Evolutionary conservation across 352 stramenopile genomes (phyloP).

Genomic region (Phytophthora niederhauseri): DNA sequence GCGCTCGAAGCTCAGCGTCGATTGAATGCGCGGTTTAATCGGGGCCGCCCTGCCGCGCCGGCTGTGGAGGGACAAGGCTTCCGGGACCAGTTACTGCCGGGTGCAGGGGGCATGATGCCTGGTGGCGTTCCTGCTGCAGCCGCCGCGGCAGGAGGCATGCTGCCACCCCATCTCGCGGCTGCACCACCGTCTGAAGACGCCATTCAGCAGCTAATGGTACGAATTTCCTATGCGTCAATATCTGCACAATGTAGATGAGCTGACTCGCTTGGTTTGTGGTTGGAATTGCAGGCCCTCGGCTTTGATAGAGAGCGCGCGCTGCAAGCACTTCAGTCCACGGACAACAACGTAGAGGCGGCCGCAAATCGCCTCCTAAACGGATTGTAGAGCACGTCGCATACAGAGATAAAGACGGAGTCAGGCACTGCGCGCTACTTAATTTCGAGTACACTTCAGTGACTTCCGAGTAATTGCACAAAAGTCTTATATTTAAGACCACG

Average conservation of each 20-base stretch:
- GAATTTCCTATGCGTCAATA: neutral
- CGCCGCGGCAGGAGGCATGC: conserved; percentile 32
- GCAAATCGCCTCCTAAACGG: conserved; percentile 55
- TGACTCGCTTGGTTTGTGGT: neutral
- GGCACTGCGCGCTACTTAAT: conserved; percentile 16
- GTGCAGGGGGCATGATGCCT: conserved; percentile 50
- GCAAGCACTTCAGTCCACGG: conserved; percentile 68
- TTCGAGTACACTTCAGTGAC: too few relatives aligned
- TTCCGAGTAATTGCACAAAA: conserved; percentile 29
- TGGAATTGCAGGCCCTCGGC: conserved; percentile 50
- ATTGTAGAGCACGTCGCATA: conserved; percentile 35
- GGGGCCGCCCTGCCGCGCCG: conserved; percentile 30
- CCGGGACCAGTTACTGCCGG: conserved; percentile 81
- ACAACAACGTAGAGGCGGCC: conserved; percentile 90
- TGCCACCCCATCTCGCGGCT: conserved; percentile 67
- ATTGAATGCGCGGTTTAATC: conserved; percentile 57
- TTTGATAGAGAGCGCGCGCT: conserved; percentile 77
- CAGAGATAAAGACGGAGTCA: conserved; percentile 18
- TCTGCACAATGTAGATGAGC: neutral
- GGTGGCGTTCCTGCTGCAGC: conserved; percentile 19
- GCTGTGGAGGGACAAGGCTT: conserved; percentile 63
- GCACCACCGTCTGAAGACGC: conserved; percentile 73
- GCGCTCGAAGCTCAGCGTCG: conserved; percentile 74
- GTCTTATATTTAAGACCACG: too few relatives aligned
- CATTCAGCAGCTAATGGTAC: conserved; percentile 81